Evolutionary conservation across 257 asterid species (phyloP), one percentile per base, ranked within the genome.

Genomic region (Nicotiana noctiflora): DNA sequence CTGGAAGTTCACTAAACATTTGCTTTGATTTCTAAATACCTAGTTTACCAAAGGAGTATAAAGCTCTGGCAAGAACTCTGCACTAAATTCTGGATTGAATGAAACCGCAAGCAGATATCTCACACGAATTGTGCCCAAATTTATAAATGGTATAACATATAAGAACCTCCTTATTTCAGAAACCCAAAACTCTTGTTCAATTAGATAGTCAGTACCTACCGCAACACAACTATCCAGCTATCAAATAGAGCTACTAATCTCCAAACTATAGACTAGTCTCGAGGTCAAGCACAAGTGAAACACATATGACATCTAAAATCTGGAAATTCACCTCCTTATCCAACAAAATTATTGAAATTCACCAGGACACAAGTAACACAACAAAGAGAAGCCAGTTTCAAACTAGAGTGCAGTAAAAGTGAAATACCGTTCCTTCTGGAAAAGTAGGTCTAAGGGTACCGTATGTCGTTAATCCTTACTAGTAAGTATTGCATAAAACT

Each of bases 191-290:
- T 11, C 21, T 21, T n/a, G 40, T 31, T 21, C 19, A 55, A 40
- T 68, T 15, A 70, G 51, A 10, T n/a, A 67, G 9, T 40, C 46
- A 40, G 55, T n/a, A 34, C 31, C 76, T 67, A n/a, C 17, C 29
- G 11, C 76, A 67, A n/a, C 49, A 67, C 53, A 37, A 67, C 53
- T 67, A 67, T 37, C 76, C 76, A 67, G 76, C 76, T 67, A 34
- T 34, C 76, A 40, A 68, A 68, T 46, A 72, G 37, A 72, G 23
- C 40, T 46, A 46, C 59, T 15, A 72, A 46, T 46, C 60, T 72
- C 78, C 60, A 72, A 72, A 49, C 61, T 72, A 12, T 34, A 72
- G 21, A 7, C 23, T 23, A 46, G 60, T 49, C 21, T 72, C 25
- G 60, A 72, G 40, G 61, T 46, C 60, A 72, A 49, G 78, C 37